phyloP scores from a whole-genome alignment of 2,329 filamentous ascomycete genomes.

The Colletotrichum destructivum region DNA sequence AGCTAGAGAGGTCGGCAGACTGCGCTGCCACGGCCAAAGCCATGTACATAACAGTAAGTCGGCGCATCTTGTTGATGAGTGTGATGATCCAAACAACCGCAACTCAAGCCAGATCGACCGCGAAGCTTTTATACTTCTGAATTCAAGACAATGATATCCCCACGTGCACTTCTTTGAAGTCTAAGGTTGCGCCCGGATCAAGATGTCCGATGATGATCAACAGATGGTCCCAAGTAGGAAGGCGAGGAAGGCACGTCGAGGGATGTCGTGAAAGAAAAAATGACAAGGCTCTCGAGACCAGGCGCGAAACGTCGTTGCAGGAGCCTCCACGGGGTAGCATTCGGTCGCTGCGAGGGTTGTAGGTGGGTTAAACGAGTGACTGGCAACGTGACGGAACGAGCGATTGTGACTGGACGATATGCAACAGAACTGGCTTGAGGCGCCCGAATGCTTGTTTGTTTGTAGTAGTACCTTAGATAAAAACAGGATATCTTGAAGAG shows the following conservation, averaged over 20 bases:
- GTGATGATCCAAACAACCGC: not conserved
- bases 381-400: slow-evolving; percentile 34
- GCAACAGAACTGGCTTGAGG: slow-evolving; percentile 15
- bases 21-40: slow-evolving; percentile 26
- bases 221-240: slow-evolving; percentile 5
- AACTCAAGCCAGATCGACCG: not conserved
- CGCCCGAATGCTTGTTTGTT: not conserved
- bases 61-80: slow-evolving; percentile 10
- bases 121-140: not conserved
- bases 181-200: slow-evolving; percentile 5
- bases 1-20: slow-evolving; percentile 49
- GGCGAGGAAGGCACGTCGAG: slow-evolving; percentile 3
- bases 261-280: slow-evolving; percentile 8
- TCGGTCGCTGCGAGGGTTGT: slow-evolving; percentile 15
- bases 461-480: not conserved
- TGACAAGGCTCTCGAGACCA: not conserved
- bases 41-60: slow-evolving; percentile 21
- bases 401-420: slow-evolving; percentile 35
- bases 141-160: not conserved
- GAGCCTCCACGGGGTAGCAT: slow-evolving; percentile 32
- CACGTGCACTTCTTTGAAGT: not conserved
- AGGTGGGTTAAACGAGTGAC: slow-evolving; percentile 27
- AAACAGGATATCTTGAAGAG: not conserved
- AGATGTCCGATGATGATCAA: slow-evolving; percentile 5
- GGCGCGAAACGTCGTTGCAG: slow-evolving; percentile 32